phyloP scores from a whole-genome alignment of 441 rosid species.

The Aquilaria agallochum region DNA sequence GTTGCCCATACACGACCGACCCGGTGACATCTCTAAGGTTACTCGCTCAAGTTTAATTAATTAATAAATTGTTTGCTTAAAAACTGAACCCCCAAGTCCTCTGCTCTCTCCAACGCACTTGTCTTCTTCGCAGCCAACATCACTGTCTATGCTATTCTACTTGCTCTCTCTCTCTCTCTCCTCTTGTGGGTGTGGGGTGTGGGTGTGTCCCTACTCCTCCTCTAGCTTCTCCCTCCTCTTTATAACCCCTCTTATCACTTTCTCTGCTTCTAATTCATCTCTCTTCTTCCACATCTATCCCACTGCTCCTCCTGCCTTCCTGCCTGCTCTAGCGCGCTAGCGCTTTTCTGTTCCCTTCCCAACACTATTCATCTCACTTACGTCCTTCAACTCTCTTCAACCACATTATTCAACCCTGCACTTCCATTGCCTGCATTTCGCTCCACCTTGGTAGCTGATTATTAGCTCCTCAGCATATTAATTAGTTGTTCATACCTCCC shows the following conservation, averaged over 20 bases:
- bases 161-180: slow-evolving; percentile 26
- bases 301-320: background rate
- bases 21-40: too few relatives aligned
- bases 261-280: slow-evolving; percentile 11
- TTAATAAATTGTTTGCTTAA: slow-evolving; percentile 6
- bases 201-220: background rate
- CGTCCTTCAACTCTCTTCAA: slow-evolving; percentile 1
- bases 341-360: slow-evolving; percentile 11
- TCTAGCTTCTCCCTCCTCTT: slow-evolving; percentile 26
- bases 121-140: slow-evolving; percentile 81
- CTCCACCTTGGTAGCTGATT: too few relatives aligned
- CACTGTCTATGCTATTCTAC: slow-evolving; percentile 50
- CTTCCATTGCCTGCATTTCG: too few relatives aligned
- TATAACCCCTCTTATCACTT: slow-evolving; percentile 51
- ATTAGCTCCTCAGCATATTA: too few relatives aligned
- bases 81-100: slow-evolving; percentile 25
- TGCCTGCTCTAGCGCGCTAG: background rate
- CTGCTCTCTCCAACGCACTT: slow-evolving; percentile 54
- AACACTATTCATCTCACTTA: slow-evolving; percentile 1
- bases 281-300: slow-evolving; percentile 17
- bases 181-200: background rate
- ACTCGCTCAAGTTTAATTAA: background rate
- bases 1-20: too few relatives aligned
- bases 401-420: too few relatives aligned
- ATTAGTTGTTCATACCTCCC: too few relatives aligned